phyloP scores from a whole-genome alignment of 2,329 filamentous ascomycete genomes.

The Ilyonectria destructans region DNA sequence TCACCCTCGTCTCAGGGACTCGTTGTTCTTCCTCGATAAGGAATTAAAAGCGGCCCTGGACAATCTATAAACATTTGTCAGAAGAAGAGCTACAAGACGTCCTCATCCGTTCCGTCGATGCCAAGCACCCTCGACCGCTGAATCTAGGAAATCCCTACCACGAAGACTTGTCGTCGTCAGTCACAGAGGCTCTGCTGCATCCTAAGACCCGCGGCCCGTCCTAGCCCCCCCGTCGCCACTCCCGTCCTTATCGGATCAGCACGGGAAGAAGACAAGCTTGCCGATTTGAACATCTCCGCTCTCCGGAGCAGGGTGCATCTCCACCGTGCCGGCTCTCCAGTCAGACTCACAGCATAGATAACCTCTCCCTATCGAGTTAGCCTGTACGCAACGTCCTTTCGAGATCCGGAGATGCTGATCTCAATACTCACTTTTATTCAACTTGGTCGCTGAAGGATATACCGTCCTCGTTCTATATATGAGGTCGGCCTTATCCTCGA shows the following conservation, averaged over 20 bases:
- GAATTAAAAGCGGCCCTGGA: neutral
- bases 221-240: constrained; percentile 35
- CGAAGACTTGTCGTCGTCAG: constrained; percentile 17
- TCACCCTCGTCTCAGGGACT: neutral
- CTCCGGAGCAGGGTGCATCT: constrained; percentile 42
- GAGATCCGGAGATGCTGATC: constrained; percentile 47
- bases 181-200: constrained; percentile 34
- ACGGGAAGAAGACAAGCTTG: constrained; percentile 24
- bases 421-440: neutral
- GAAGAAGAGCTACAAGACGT: neutral
- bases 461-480: constrained; percentile 42
- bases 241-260: constrained; percentile 47
- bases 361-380: constrained; percentile 39
- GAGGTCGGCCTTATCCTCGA: constrained; percentile 27
- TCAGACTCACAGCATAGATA: constrained; percentile 37
- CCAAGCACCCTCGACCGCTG: neutral
- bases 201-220: constrained; percentile 36
- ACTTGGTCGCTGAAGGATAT: constrained; percentile 21
- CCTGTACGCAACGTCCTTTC: constrained; percentile 35
- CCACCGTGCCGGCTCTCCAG: constrained; percentile 27
- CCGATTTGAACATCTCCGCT: constrained; percentile 45
- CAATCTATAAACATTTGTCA: neutral
- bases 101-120: neutral
- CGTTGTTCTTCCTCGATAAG: neutral
- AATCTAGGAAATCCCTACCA: constrained; percentile 9